Percentiles rank a stretch among this genome's conserved stretches.
These are phyloP conservation scores for Thraustotheca clavata DNA, from an alignment of 352 stramenopile genomes.

Conservation along the genomic window DNA sequence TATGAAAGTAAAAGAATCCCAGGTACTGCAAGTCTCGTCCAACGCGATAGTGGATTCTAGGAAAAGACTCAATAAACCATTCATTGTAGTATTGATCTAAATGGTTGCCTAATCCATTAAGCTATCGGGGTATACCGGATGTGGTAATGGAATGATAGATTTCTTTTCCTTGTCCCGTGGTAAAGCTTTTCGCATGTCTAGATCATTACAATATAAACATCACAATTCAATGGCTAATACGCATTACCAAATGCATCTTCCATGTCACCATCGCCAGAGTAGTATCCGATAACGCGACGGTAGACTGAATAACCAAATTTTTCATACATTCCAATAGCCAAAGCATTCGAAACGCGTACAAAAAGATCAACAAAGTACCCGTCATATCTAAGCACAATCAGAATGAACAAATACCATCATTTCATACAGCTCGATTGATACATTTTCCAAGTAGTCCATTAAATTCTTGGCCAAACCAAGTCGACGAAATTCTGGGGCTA, in stretches of 20 bases:
- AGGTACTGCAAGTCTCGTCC: neutral
- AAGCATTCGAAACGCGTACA: constrained; percentile 92
- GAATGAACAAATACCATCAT: neutral
- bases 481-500: constrained; percentile 93
- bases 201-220: constrained; percentile 5
- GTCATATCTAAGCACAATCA: constrained; percentile 44
- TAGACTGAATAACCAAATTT: constrained; percentile 91
- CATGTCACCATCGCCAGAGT: constrained; percentile 68
- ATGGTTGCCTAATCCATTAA: constrained; percentile 21
- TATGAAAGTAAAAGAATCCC: neutral
- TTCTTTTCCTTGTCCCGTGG: constrained; percentile 83
- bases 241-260: constrained; percentile 86
- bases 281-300: constrained; percentile 87
- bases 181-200: constrained; percentile 92
- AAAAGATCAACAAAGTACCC: constrained; percentile 99
- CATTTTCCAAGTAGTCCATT: constrained; percentile 91
- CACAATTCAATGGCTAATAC: neutral
- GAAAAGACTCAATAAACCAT: neutral
- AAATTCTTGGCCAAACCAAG: constrained; percentile 88
- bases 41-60: neutral
- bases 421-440: constrained; percentile 57
- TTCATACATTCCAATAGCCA: constrained; percentile 91
- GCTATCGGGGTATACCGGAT: constrained; percentile 74
- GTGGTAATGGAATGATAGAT: constrained; percentile 81
- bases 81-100: neutral